A percentile compares a stretch with the other conserved stretches of the same genome.
phyloP scores from a whole-genome alignment of 768 basidiomycete species.

The Leucogyrophana mollusca region DNA sequence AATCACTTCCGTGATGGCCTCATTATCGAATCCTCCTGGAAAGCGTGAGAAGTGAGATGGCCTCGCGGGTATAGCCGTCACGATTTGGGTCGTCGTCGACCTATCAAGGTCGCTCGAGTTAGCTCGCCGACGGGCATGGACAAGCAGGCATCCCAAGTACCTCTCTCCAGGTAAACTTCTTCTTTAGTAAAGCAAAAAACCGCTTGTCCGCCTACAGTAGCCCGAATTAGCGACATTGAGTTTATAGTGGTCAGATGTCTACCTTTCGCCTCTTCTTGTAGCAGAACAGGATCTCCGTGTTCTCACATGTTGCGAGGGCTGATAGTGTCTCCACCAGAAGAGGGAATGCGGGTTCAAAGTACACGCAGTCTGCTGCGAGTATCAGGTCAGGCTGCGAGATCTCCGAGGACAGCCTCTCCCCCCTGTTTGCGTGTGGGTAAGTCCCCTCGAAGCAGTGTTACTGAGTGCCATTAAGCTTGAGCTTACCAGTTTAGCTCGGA shows the following conservation, averaged over 20 bases:
- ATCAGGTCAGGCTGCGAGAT: conserved; percentile 63
- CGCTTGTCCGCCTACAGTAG: conserved; percentile 74
- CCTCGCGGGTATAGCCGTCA: conserved; percentile 57
- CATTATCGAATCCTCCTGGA: conserved; percentile 12
- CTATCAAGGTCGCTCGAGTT: conserved; percentile 33
- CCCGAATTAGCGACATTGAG: conserved; percentile 2
- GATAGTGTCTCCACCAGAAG: conserved; percentile 78
- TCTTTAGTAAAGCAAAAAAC: conserved; percentile 79
- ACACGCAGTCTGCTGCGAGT: conserved; percentile 93
- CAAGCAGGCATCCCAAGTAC: conserved; percentile 32
- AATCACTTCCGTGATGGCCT: conserved; percentile 7
- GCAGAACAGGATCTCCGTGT: conserved; percentile 80
- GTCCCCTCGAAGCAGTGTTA: neutral
- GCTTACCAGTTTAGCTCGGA: conserved; percentile 76
- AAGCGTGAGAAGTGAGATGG: conserved; percentile 62
- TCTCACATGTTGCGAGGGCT: conserved; percentile 49
- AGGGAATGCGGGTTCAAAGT: conserved; percentile 92
- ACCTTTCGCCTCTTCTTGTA: conserved; percentile 95
- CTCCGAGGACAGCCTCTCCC: conserved; percentile 47
- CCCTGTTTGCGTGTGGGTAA: conserved; percentile 48
- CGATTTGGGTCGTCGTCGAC: conserved; percentile 63
- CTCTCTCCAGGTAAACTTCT: conserved; percentile 71
- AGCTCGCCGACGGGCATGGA: conserved; percentile 3
- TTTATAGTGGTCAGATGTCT: neutral
- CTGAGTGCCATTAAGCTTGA: conserved; percentile 1